Conservation (phyloP, 208 protist species). For the Crithidia acanthocephali region DNA sequence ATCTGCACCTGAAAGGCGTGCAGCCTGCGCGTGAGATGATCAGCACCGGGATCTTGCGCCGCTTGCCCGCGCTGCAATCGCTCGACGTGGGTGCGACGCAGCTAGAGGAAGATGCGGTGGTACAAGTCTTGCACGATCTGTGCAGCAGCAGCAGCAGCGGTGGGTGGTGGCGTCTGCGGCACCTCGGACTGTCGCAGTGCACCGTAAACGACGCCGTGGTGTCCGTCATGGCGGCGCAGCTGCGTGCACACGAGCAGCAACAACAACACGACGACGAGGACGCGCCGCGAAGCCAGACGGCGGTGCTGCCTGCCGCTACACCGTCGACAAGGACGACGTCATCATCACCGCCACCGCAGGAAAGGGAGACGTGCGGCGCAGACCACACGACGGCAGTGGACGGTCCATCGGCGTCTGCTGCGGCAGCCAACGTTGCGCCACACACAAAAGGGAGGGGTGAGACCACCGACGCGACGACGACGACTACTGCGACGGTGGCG, state of each 20-base stretch:
- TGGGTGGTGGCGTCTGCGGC: constrained; percentile 61
- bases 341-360: background rate
- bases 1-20: constrained; percentile 50
- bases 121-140: constrained; percentile 40
- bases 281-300: too few species aligned
- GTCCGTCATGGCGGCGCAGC: constrained; percentile 27
- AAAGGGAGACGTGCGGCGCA: constrained; percentile 6
- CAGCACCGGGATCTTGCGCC: constrained; percentile 19
- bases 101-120: constrained; percentile 36
- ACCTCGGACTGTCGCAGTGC: constrained; percentile 61
- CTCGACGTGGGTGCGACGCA: constrained; percentile 45
- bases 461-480: too few species aligned
- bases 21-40: constrained; percentile 34
- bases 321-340: background rate
- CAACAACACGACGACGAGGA: background rate
- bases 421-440: too few species aligned
- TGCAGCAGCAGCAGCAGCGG: constrained; percentile 36
- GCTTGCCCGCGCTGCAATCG: constrained; percentile 21
- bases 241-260: constrained; percentile 1
- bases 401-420: too few species aligned
- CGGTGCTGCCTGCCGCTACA: too few species aligned
- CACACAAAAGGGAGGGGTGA: background rate
- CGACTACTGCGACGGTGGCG: too few species aligned
- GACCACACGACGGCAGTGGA: constrained; percentile 1
- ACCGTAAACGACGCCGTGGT: constrained; percentile 47